Evolutionary conservation across 208 protist genomes (phyloP), one percentile per base, ranked within the genome.

Genomic region (Acanthamoeba triangularis): DNA sequence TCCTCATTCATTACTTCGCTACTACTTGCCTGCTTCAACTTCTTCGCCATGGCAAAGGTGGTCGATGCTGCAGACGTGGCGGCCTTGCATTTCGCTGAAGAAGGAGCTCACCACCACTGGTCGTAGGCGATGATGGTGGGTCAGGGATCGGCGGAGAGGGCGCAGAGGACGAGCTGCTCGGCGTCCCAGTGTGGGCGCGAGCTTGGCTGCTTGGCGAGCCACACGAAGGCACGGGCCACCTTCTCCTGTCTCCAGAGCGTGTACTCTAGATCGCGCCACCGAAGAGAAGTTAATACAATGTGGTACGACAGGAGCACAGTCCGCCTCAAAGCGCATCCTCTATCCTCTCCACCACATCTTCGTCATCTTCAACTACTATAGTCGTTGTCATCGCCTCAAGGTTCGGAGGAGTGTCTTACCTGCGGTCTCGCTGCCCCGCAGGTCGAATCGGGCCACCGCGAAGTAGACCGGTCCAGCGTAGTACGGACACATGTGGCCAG

Each of bases 391-490:
- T n/a, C n/a, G n/a, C n/a, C n/a, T n/a, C n/a, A n/a, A n/a, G n/a
- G n/a, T n/a, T n/a, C n/a, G n/a, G 49, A 54, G 49, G 49, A 18
- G 49, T 10, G 49, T 6, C 2, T 54, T 18, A 54, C 49, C 49
- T 54, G 49, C 49, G 14, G 49, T 54, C 49, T 10, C 49, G 49
- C 14, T 54, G 49, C 13, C 20, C 13, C 0, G 6, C 56, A 63
- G 11, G 56, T 63, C 16, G 33, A 72, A 28, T 10, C 13, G 63
- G 63, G 8, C 28, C 7, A 72, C 63, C 6, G 7, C 63, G n/a
- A 72, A 72, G 63, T 72, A 72, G 63, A 72, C 63, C n/a, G 63
- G 63, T 8, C 63, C 63, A n/a, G 63, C 63, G 63, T 72, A 72
- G 63, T 72, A 72, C 6, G 63, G 63, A 16, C 63, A 72, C 63